These are phyloP conservation scores for Thuidium tamariscinum DNA, from an alignment of 225 moss, liverwort and hornwort species.

Conservation along the genomic window DNA sequence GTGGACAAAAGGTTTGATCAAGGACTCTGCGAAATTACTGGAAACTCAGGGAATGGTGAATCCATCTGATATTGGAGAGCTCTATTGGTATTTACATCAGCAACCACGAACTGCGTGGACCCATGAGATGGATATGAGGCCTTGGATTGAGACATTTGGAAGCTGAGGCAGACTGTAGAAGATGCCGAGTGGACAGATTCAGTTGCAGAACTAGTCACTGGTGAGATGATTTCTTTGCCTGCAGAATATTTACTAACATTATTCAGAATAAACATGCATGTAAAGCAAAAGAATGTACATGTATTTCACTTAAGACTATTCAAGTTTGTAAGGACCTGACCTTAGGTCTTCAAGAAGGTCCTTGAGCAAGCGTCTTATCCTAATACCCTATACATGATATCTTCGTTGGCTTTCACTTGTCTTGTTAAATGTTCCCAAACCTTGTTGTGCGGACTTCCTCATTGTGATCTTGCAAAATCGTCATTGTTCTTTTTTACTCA, in stretches of 20 bases:
- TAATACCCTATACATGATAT: background rate
- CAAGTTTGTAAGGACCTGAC: background rate
- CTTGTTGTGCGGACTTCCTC: background rate
- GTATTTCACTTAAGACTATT: background rate
- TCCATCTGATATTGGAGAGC: constrained; percentile 43
- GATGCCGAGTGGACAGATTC: background rate
- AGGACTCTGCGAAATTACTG: constrained; percentile 3
- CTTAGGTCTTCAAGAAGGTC: background rate
- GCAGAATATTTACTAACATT: background rate
- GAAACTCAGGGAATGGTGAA: constrained; percentile 27
- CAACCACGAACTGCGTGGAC: constrained; percentile 53
- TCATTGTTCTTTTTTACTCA: background rate
- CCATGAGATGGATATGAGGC: constrained; percentile 58
- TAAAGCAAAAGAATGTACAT: background rate
- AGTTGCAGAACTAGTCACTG: background rate
- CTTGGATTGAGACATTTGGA: constrained; percentile 55
- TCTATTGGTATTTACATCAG: constrained; percentile 53
- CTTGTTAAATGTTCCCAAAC: background rate
- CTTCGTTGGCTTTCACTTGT: background rate
- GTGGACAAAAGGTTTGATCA: constrained; percentile 30
- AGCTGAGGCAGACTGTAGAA: background rate
- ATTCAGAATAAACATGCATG: background rate
- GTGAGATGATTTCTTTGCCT: background rate
- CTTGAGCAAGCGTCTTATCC: background rate
- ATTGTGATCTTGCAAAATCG: background rate